Percentiles rank a stretch among this genome's conserved stretches.
phyloP scores from a whole-genome alignment of 1,284 basidiomycete genomes.

The Hymenochaete sp. region DNA sequence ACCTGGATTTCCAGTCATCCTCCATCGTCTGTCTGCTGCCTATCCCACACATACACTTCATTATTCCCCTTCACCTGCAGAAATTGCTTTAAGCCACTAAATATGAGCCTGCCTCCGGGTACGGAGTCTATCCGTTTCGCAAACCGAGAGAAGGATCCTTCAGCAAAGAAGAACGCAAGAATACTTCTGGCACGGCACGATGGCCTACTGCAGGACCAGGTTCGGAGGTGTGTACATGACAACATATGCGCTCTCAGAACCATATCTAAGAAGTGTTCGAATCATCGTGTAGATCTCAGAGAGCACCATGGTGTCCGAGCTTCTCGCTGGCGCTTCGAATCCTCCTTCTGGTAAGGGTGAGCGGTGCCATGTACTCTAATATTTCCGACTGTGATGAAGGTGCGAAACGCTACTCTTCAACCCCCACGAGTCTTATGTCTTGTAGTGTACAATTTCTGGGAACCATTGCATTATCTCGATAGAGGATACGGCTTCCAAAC shows the following conservation, averaged over 20 bases:
- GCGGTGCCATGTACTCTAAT: slow-evolving; percentile 92
- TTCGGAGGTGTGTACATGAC: slow-evolving; percentile 44
- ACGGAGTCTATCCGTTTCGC: slow-evolving; percentile 14
- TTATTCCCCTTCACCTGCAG: too few relatives aligned
- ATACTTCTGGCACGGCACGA: slow-evolving; percentile 38
- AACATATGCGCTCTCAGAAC: slow-evolving; percentile 12
- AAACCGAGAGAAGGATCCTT: slow-evolving; percentile 4
- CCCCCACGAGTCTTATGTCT: neutral
- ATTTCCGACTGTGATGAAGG: slow-evolving; percentile 98
- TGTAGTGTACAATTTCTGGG: slow-evolving; percentile 98
- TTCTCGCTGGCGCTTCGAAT: slow-evolving; percentile 80
- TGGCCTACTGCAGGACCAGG: slow-evolving; percentile 68
- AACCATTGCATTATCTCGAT: slow-evolving; percentile 87
- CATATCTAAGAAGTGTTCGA: slow-evolving; percentile 32
- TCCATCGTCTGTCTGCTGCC: too few relatives aligned
- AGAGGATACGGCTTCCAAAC: slow-evolving; percentile 89
- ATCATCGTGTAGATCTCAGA: too few relatives aligned
- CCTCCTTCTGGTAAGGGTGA: slow-evolving; percentile 72
- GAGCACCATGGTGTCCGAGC: slow-evolving; percentile 75
- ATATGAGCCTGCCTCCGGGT: slow-evolving; percentile 12
- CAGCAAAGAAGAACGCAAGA: slow-evolving; percentile 24
- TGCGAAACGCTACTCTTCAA: slow-evolving; percentile 24
- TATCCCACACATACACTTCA: too few relatives aligned
- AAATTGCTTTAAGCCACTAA: too few relatives aligned
- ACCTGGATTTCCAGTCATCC: too few relatives aligned